Evolutionary conservation across 2,329 filamentous ascomycete genomes (phyloP), one percentile per base, ranked within the genome.

Genomic region (Epicoccum nigrum): DNA sequence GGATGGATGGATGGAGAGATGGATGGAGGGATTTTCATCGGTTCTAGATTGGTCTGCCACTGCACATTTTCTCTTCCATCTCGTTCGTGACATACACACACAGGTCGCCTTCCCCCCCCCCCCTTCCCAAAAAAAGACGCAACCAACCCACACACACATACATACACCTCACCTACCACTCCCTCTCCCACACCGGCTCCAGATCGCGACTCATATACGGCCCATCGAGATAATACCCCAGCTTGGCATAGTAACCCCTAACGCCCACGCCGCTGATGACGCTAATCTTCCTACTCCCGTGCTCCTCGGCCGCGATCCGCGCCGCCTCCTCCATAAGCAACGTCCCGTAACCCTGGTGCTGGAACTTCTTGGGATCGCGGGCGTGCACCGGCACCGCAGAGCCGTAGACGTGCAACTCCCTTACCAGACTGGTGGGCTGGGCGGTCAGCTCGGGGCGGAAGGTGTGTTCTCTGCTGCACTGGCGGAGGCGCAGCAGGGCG

Each of bases 181-280:
- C 65, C 31, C 69, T 65, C 53, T 70, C 62, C 68, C 69, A 70
- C 40, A 58, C 59, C 12, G 65, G 67, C 61, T 69, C 67, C 32
- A 73, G 54, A 28, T 59, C 69, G 62, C 71, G 73, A 44, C 68
- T 72, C 71, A 73, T 73, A 44, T 95, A 96, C 9, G 90, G 91
- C 8, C 94, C 94, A 72, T 99, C 94, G 23, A 99, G 81, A 81
- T 85, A 90, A 77, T 97, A 99, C 1, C 94, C 94, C 25, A 99
- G 81, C 73, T 92, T 93, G 58, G 84, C 87, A 71, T 99, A 99
- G 72, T 99, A 99, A 68, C 90, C 95, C 68, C 94, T 82, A 15
- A 97, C 95, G 11, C 94, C 94, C 7, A 99, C 92, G 23, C 94
- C 94, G n/a, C 92, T 96, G 55, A 99, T 99, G 60, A 99, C 92